phyloP scores from a whole-genome alignment of 2,329 filamentous ascomycete species.

The Colletotrichum sansevieriae region DNA sequence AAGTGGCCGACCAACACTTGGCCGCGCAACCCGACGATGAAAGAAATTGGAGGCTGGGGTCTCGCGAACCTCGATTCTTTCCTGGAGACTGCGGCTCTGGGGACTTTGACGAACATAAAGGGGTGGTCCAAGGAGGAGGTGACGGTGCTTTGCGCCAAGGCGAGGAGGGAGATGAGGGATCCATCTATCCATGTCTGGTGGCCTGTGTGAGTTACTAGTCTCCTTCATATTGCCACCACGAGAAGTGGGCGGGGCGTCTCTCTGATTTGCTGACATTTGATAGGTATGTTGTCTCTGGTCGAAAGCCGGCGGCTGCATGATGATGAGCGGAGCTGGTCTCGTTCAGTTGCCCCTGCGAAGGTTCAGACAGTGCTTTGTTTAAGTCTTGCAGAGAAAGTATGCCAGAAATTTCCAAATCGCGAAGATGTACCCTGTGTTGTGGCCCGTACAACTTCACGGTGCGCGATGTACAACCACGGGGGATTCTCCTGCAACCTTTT shows the following conservation, averaged over 20 bases:
- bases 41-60: conserved; percentile 52
- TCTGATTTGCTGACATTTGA: neutral
- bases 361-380: rapidly evolving
- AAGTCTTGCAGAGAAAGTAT: neutral
- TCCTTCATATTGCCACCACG: neutral
- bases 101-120: conserved; percentile 53
- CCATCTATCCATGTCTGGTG: conserved; percentile 47
- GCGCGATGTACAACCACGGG: conserved; percentile 19
- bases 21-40: conserved; percentile 52
- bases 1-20: conserved; percentile 55
- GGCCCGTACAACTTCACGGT: conserved; percentile 30
- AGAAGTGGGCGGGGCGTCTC: no score
- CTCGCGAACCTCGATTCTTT: conserved; percentile 50
- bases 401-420: conserved; percentile 12
- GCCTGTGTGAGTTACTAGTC: conserved; percentile 35
- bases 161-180: conserved; percentile 45
- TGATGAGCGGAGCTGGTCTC: neutral
- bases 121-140: conserved; percentile 52
- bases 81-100: conserved; percentile 53
- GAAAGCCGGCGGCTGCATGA: conserved; percentile 9
- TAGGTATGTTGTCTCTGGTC: conserved; percentile 30
- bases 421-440: neutral
- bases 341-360: neutral
- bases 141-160: conserved; percentile 43
- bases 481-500: conserved; percentile 22